Evolutionary conservation across 306 rosid species (phyloP).

Genomic region (Sphenostylis stenocarpa): DNA sequence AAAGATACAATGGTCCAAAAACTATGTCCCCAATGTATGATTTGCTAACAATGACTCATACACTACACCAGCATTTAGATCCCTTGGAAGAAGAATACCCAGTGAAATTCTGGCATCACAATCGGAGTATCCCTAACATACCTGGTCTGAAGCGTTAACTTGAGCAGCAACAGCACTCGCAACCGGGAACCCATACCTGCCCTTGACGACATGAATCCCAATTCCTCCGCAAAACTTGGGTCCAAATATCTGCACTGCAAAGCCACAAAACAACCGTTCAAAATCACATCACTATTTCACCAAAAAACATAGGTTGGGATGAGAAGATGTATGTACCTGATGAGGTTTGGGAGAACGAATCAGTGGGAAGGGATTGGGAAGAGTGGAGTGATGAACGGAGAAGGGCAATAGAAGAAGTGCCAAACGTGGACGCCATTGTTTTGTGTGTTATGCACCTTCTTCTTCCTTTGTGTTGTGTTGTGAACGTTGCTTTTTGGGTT

Average conservation of each 20-base stretch:
- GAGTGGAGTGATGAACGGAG: conserved; percentile 48
- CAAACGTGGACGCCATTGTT: conserved; percentile 62
- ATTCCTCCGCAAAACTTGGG: conserved; percentile 52
- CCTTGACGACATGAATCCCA: conserved; percentile 52
- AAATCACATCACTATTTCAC: background rate
- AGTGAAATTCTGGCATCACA: background rate
- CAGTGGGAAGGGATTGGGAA: conserved; percentile 34
- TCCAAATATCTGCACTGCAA: conserved; percentile 54
- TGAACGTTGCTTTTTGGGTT: no score
- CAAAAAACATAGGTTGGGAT: background rate
- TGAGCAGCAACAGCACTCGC: conserved; percentile 73
- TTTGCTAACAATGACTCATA: background rate
- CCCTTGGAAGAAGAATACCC: background rate
- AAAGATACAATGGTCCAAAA: background rate
- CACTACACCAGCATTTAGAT: no score
- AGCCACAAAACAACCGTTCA: background rate
- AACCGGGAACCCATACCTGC: conserved; percentile 56
- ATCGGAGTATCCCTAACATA: conserved; percentile 18
- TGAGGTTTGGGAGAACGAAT: conserved; percentile 42
- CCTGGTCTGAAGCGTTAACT: conserved; percentile 63
- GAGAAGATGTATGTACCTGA: conserved; percentile 49
- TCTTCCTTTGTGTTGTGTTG: background rate
- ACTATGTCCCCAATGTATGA: background rate
- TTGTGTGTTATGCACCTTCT: background rate
- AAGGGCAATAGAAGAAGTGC: conserved; percentile 58